Conservation (phyloP, 345 rosid species). For the Zanthoxylum bungeanum region DNA sequence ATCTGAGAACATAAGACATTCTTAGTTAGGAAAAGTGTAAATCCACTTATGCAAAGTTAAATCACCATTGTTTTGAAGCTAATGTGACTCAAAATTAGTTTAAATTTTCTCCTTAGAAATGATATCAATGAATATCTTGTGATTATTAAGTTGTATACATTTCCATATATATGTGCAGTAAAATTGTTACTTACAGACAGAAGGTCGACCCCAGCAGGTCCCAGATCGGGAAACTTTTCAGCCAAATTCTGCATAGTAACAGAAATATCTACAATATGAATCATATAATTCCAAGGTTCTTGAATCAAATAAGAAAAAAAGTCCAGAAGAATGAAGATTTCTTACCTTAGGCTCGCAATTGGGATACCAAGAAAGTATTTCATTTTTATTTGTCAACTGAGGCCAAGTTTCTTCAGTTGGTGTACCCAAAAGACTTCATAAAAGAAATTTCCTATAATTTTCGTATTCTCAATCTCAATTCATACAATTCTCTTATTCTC, state of each 20-base stretch:
- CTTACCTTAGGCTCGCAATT: background rate
- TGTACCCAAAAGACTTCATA: conserved; percentile 9
- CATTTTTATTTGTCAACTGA: background rate
- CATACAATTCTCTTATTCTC: too few relatives aligned
- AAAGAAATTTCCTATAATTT: background rate
- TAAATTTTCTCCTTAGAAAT: background rate
- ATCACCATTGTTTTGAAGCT: background rate
- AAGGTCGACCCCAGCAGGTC: background rate
- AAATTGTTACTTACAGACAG: background rate
- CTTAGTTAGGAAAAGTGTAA: background rate
- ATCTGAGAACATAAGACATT: too few relatives aligned
- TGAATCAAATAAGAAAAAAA: background rate
- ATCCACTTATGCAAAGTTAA: background rate
- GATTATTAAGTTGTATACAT: background rate
- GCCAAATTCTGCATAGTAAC: background rate
- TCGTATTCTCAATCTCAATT: too few relatives aligned
- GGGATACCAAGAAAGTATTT: background rate
- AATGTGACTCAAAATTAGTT: background rate
- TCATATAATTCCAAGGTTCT: background rate
- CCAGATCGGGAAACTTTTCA: background rate
- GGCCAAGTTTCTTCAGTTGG: background rate
- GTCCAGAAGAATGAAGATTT: background rate
- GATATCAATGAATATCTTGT: background rate
- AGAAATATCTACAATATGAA: background rate
- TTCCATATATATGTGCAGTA: background rate